These are phyloP conservation scores for Xylaria flabelliformis DNA, from an alignment of 495 filamentous ascomycete species.

Conservation along the genomic window DNA sequence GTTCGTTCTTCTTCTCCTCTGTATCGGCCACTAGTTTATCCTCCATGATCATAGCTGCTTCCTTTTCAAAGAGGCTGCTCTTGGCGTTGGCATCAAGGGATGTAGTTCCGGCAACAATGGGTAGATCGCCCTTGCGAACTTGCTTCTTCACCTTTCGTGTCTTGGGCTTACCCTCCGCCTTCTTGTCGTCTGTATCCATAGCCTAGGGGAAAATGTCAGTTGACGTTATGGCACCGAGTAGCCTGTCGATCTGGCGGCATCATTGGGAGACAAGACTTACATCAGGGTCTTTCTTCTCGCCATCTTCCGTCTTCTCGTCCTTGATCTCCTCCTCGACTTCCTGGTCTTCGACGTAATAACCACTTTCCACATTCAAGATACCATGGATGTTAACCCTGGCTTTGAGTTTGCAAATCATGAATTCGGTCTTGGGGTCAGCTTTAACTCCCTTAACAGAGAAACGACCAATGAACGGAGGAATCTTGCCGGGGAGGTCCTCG, in stretches of 20 bases:
- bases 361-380: constrained; percentile 93
- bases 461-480: constrained; percentile 91
- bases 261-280: constrained; percentile 57
- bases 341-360: constrained; percentile 97
- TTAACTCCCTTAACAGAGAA: constrained; percentile 94
- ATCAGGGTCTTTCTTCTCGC: constrained; percentile 72
- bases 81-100: constrained; percentile 74
- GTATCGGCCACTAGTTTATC: constrained; percentile 99
- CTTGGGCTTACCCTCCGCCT: constrained; percentile 82
- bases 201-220: constrained; percentile 59
- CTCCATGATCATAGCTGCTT: constrained; percentile 91
- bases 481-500: constrained; percentile 87
- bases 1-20: constrained; percentile 99
- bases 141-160: constrained; percentile 99
- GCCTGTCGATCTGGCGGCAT: constrained; percentile 6
- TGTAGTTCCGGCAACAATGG: constrained; percentile 81
- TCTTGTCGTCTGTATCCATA: constrained; percentile 86
- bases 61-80: constrained; percentile 73
- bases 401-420: constrained; percentile 99
- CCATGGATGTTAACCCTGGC: constrained; percentile 96
- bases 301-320: constrained; percentile 61
- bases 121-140: constrained; percentile 95
- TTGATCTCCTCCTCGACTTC: constrained; percentile 94
- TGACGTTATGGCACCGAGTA: constrained; percentile 14
- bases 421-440: constrained; percentile 84